Percentiles rank a stretch among this genome's conserved stretches.
Evolutionary conservation across 2,329 filamentous ascomycete genomes (phyloP).

Genomic region (Fonsecaea multimorphosa): DNA sequence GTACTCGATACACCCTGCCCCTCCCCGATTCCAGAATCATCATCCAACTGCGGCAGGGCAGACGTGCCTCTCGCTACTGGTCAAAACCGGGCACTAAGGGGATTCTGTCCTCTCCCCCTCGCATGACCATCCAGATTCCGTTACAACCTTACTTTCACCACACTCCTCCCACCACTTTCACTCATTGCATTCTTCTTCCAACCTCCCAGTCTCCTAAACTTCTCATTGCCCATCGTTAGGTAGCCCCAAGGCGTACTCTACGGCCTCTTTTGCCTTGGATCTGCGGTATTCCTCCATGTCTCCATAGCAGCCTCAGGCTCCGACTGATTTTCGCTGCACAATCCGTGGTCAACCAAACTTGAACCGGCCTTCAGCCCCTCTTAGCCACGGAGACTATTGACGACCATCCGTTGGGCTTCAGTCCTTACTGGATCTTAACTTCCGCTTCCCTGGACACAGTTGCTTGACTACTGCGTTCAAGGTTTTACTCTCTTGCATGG

Average conservation of each 20-base stretch:
- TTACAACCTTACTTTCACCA: slow-evolving; percentile 37
- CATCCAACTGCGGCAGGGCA: background rate
- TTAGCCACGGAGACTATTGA: background rate
- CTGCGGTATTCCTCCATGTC: background rate
- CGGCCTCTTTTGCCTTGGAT: background rate
- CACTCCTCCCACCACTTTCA: slow-evolving; percentile 17
- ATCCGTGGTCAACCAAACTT: slow-evolving; percentile 17
- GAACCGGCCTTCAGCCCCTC: background rate
- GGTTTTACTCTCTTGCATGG: slow-evolving; percentile 14
- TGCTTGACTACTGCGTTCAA: background rate
- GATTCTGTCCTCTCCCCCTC: slow-evolving; percentile 29
- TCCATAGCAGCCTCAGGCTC: background rate
- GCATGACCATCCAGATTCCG: slow-evolving; percentile 28
- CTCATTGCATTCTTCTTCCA: background rate
- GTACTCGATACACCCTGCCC: background rate
- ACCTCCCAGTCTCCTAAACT: background rate
- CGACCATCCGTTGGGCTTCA: background rate
- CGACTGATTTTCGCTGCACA: slow-evolving; percentile 3
- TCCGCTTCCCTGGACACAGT: background rate
- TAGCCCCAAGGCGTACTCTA: background rate
- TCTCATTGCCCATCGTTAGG: background rate
- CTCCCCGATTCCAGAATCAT: background rate
- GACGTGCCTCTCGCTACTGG: background rate
- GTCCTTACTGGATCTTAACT: background rate
- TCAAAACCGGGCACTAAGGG: background rate